These are phyloP conservation scores for Pichia sp. DNA, from an alignment of 1,139 yeast genomes.

Conservation along the genomic window DNA sequence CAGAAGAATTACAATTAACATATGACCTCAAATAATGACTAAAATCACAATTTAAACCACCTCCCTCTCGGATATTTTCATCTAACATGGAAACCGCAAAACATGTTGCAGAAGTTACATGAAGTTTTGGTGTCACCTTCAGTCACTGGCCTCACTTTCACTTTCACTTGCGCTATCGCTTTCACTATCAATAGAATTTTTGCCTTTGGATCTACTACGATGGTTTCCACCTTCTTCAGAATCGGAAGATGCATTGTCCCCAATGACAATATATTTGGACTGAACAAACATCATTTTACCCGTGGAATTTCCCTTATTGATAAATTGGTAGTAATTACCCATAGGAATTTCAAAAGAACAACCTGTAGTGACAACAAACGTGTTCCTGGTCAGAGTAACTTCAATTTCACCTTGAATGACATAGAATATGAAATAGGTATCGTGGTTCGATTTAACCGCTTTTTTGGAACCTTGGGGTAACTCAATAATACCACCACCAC, in stretches of 20 bases:
- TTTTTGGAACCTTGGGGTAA: constrained; percentile 61
- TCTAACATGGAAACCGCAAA: too few relatives aligned
- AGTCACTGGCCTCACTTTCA: neutral
- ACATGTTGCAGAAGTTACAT: too few relatives aligned
- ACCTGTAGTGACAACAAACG: constrained; percentile 60
- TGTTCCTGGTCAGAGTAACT: constrained; percentile 52
- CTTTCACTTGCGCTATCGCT: neutral
- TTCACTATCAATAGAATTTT: too few relatives aligned
- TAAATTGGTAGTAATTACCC: constrained; percentile 60
- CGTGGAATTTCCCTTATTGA: constrained; percentile 46
- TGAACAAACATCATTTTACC: constrained; percentile 76
- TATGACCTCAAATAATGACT: too few relatives aligned
- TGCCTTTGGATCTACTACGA: neutral
- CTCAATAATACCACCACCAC: constrained; percentile 72
- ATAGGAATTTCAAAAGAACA: constrained; percentile 79
- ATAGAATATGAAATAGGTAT: constrained; percentile 65
- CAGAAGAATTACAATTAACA: too few relatives aligned
- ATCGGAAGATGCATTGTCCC: constrained; percentile 16
- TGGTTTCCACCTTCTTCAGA: constrained; percentile 1
- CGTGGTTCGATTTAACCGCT: constrained; percentile 53
- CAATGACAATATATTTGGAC: constrained; percentile 33
- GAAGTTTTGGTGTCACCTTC: too few relatives aligned
- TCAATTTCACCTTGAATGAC: constrained; percentile 66
- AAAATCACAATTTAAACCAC: too few relatives aligned
- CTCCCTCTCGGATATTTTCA: too few relatives aligned